A percentile compares a stretch with the other conserved stretches of the same genome.
Evolutionary conservation across 352 stramenopile species (phyloP).

Genomic region (Pythium scleroteichum): DNA sequence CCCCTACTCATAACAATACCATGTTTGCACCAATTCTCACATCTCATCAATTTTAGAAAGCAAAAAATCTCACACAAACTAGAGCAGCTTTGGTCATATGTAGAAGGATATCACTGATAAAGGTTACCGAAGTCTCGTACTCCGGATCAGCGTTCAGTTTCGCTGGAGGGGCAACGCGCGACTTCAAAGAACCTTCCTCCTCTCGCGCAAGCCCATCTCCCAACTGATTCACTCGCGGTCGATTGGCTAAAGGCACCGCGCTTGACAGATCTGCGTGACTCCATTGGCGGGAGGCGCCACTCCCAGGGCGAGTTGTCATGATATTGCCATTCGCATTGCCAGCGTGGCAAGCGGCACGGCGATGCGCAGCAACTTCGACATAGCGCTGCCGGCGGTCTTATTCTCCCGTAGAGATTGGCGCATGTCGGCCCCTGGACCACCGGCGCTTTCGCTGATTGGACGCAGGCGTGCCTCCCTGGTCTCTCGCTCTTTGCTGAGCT

Average conservation of each 20-base stretch:
- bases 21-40: no score
- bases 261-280: not conserved
- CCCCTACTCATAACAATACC: no score
- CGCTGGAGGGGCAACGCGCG: not conserved
- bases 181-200: not conserved
- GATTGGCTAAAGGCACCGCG: conserved; percentile 21
- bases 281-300: conserved; percentile 23
- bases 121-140: no score
- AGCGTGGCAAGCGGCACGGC: conserved; percentile 8
- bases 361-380: conserved; percentile 23
- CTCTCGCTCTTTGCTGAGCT: conserved; percentile 8
- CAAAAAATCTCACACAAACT: no score
- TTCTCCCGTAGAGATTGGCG: not conserved
- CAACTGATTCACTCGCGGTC: not conserved
- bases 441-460: conserved; percentile 12
- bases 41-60: no score
- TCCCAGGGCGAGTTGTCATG: not conserved
- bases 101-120: no score
- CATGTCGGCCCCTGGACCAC: not conserved
- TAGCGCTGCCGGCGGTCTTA: not conserved
- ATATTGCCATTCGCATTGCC: conserved; percentile 2
- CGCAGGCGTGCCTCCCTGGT: conserved; percentile 3
- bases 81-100: no score
- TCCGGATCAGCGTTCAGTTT: not conserved
- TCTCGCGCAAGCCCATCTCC: not conserved